Conservation (phyloP, 2,329 filamentous ascomycete species). For the Trichoderma guizhouense region DNA sequence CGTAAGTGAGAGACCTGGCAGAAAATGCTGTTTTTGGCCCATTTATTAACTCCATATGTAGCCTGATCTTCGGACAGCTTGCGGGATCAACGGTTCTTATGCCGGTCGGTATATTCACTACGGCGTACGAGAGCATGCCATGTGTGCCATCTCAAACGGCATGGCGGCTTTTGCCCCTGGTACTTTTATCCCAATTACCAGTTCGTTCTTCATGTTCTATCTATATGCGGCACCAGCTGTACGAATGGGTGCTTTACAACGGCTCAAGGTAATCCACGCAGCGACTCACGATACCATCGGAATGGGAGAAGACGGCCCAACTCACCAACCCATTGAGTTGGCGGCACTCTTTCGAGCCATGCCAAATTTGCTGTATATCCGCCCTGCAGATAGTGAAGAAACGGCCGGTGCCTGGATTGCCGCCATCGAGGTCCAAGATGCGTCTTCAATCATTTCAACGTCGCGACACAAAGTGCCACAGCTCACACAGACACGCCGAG, state of each 20-base stretch:
- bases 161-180: constrained; percentile 55
- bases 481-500: constrained; percentile 29
- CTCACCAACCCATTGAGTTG: constrained; percentile 60
- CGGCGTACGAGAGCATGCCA: constrained; percentile 60
- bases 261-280: constrained; percentile 55
- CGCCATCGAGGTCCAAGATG: constrained; percentile 41
- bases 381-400: constrained; percentile 58
- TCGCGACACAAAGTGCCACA: constrained; percentile 39
- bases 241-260: constrained; percentile 57
- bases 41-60: neutral
- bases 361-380: constrained; percentile 60
- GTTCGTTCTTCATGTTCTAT: constrained; percentile 63
- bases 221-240: constrained; percentile 49
- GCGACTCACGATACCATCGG: constrained; percentile 61
- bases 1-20: neutral
- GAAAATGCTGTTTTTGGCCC: rapidly evolving
- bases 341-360: constrained; percentile 57
- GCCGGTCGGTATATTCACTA: constrained; percentile 57
- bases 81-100: constrained; percentile 28
- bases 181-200: constrained; percentile 56
- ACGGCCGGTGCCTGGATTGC: constrained; percentile 51
- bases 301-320: constrained; percentile 59
- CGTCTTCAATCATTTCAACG: constrained; percentile 48
- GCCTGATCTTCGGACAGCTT: neutral
- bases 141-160: constrained; percentile 56